phyloP scores from a whole-genome alignment of 768 basidiomycete genomes.

The Pleurotus djamor region DNA sequence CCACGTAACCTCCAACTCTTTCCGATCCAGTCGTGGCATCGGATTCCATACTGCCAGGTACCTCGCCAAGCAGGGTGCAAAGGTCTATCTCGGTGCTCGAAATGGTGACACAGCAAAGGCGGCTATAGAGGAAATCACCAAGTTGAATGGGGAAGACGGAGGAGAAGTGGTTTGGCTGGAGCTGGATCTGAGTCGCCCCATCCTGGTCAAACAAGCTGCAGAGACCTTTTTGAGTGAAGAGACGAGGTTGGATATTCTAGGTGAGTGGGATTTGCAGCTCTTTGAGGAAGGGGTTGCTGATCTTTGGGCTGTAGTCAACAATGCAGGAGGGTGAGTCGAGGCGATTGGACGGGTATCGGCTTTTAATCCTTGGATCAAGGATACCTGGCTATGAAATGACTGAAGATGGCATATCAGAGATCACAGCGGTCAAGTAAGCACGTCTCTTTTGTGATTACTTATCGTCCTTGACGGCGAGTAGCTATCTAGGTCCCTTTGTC shows the following conservation, averaged over 20 bases:
- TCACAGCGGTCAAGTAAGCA: constrained; percentile 21
- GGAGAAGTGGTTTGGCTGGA: constrained; percentile 48
- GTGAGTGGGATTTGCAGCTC: constrained; percentile 27
- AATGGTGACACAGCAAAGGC: constrained; percentile 40
- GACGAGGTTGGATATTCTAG: constrained; percentile 49
- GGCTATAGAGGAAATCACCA: constrained; percentile 44
- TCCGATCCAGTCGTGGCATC: constrained; percentile 18
- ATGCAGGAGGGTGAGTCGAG: constrained; percentile 8
- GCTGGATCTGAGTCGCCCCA: constrained; percentile 50
- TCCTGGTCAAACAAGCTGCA: constrained; percentile 43
- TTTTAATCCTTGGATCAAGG: constrained; percentile 3
- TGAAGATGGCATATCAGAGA: constrained; percentile 18
- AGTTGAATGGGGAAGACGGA: constrained; percentile 33
- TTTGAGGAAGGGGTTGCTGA: background rate
- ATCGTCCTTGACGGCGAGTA: constrained; percentile 17
- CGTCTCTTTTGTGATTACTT: background rate
- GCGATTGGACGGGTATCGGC: constrained; percentile 1
- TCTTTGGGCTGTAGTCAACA: constrained; percentile 5
- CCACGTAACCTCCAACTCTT: background rate
- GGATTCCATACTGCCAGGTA: constrained; percentile 51
- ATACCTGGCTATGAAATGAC: constrained; percentile 6
- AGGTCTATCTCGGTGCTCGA: constrained; percentile 57
- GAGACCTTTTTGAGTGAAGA: constrained; percentile 49
- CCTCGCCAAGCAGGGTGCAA: constrained; percentile 52
- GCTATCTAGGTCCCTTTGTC: constrained; percentile 52